phyloP scores from a whole-genome alignment of 768 basidiomycete genomes.

The Kwoniella sp. region DNA sequence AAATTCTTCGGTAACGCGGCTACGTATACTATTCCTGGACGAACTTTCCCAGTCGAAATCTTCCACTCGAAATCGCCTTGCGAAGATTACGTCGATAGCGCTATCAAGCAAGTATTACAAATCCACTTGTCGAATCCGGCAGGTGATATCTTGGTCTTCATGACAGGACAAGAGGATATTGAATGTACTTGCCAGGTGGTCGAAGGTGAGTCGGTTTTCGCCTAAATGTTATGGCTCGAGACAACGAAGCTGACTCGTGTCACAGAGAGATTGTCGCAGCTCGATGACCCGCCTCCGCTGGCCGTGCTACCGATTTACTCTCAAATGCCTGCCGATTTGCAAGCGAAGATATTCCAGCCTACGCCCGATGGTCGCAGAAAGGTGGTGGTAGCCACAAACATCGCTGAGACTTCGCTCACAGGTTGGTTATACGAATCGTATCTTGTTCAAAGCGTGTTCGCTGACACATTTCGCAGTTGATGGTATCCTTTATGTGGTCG shows the following conservation, averaged over 20 bases:
- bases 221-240: not conserved
- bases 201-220: constrained; percentile 63
- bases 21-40: constrained; percentile 86
- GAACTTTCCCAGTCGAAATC: constrained; percentile 97
- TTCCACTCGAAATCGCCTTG: constrained; percentile 96
- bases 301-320: constrained; percentile 98
- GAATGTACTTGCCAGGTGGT: constrained; percentile 95
- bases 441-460: not conserved
- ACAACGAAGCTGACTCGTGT: constrained; percentile 2
- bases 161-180: constrained; percentile 99
- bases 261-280: constrained; percentile 81
- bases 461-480: constrained; percentile 66
- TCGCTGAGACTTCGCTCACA: constrained; percentile 96
- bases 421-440: constrained; percentile 59
- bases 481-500: constrained; percentile 95
- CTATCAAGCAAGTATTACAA: constrained; percentile 96
- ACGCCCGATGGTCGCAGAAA: constrained; percentile 92
- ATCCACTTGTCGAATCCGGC: constrained; percentile 90
- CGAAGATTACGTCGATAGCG: constrained; percentile 97
- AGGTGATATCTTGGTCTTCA: constrained; percentile 83
- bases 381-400: constrained; percentile 97
- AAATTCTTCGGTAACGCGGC: constrained; percentile 93
- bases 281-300: constrained; percentile 85
- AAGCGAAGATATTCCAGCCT: constrained; percentile 95
- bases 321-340: constrained; percentile 98